Evolutionary conservation across 2,329 filamentous ascomycete genomes (phyloP).

Genomic region (Penicillium sp.): DNA sequence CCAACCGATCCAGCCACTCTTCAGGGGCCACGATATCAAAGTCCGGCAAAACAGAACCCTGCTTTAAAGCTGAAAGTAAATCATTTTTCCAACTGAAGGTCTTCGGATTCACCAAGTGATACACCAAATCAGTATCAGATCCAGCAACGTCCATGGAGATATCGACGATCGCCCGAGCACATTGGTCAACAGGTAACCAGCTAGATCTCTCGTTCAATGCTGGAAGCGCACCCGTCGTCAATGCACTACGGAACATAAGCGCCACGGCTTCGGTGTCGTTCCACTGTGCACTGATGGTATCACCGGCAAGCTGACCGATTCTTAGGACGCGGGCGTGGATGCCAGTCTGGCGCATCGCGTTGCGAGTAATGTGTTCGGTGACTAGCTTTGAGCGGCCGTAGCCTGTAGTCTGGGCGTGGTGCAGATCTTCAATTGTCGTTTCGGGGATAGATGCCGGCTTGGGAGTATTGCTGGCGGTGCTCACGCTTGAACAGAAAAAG

Average conservation of each 20-base stretch:
- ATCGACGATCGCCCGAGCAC: slow-evolving; percentile 31
- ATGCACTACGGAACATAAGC: slow-evolving; percentile 48
- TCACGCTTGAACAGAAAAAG: slow-evolving; percentile 51
- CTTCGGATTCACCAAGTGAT: slow-evolving; percentile 52
- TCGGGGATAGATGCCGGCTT: slow-evolving; percentile 35
- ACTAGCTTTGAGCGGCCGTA: slow-evolving; percentile 43
- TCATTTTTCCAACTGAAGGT: slow-evolving; percentile 35
- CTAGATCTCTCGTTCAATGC: slow-evolving; percentile 42
- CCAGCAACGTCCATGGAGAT: slow-evolving; percentile 28
- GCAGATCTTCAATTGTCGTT: slow-evolving; percentile 29
- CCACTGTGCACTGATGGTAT: slow-evolving; percentile 26
- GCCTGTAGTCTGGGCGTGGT: slow-evolving; percentile 42
- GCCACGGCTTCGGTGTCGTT: slow-evolving; percentile 44
- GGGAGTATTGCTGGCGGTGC: slow-evolving; percentile 38
- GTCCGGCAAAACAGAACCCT: slow-evolving; percentile 22
- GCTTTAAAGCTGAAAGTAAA: slow-evolving; percentile 32
- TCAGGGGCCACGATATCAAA: slow-evolving; percentile 32
- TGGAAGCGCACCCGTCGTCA: slow-evolving; percentile 46
- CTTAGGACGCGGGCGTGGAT: slow-evolving; percentile 32
- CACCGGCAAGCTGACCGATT: slow-evolving; percentile 37
- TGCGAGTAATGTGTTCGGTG: slow-evolving; percentile 35
- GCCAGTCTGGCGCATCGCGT: slow-evolving; percentile 24
- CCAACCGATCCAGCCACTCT: slow-evolving; percentile 35
- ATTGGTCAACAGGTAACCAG: slow-evolving; percentile 47
- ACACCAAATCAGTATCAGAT: slow-evolving; percentile 34